These are phyloP conservation scores for Suillus bovinus DNA, from an alignment of 768 basidiomycete genomes.

Conservation along the genomic window DNA sequence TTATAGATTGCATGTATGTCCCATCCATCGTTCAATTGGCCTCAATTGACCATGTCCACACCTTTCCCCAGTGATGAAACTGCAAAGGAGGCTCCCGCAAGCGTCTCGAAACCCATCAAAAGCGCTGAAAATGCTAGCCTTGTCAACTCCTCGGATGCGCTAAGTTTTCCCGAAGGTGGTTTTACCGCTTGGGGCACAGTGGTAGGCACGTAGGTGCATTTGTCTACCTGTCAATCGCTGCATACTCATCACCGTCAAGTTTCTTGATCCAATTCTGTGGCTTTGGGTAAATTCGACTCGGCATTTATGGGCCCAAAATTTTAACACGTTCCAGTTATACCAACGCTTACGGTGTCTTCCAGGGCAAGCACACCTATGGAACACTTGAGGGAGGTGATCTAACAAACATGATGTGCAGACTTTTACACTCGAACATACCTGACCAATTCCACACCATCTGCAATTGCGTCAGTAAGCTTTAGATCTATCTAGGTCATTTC, in stretches of 20 bases:
- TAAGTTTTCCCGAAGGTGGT: slow-evolving; percentile 25
- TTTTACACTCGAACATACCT: slow-evolving; percentile 40
- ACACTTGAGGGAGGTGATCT: background rate
- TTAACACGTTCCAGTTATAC: slow-evolving; percentile 27
- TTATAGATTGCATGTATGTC: background rate
- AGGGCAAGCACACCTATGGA: slow-evolving; percentile 25
- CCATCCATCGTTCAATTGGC: too few species aligned
- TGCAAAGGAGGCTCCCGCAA: background rate
- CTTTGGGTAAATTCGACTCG: slow-evolving; percentile 29
- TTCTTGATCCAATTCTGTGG: slow-evolving; percentile 39
- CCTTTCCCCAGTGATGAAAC: background rate
- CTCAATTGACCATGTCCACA: background rate
- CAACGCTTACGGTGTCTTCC: slow-evolving; percentile 41
- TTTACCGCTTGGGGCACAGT: slow-evolving; percentile 26
- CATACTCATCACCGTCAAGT: slow-evolving; percentile 18
- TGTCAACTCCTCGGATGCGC: background rate
- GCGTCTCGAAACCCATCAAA: background rate
- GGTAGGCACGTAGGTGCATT: slow-evolving; percentile 23
- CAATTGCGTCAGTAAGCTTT: slow-evolving; percentile 33
- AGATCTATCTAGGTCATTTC: background rate
- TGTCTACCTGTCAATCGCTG: background rate
- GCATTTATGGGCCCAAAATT: background rate
- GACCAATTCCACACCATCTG: slow-evolving; percentile 35
- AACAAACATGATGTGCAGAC: slow-evolving; percentile 22
- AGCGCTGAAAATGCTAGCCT: background rate